Evolutionary conservation across 345 rosid species (phyloP), one percentile per base, ranked within the genome.

Genomic region (Theobroma cacao): DNA sequence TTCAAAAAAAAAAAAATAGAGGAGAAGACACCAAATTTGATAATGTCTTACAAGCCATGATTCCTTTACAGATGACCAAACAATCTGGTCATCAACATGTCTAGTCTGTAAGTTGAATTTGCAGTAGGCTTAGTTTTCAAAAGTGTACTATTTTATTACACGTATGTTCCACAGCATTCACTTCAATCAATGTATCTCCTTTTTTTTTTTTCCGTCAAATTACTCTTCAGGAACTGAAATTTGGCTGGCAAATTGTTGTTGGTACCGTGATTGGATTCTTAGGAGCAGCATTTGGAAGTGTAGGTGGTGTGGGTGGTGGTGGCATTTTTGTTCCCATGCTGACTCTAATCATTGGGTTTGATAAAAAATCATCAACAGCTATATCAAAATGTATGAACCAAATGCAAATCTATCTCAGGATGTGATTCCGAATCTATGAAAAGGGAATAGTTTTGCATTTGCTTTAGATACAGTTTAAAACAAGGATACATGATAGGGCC

Each of bases 251-350:
- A 76, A 86, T 86, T n/a, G 52, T 88, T 3, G 45, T 86, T 69
- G 91, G 87, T 31, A 67, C 82, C 1, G 77, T 86, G 12, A 58
- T 86, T 76, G 91, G 88, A 24, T 86, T 88, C 85, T 75, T 78
- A 5, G 89, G 91, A 61, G 91, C 89, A 26, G 85, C 89, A 3
- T 86, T 83, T 66, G 91, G 91, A 61, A 88, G 89, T 58, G 89
- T 86, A 0, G 89, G 87, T 11, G 91, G 91, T 1, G 89, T 88
- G 65, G 87, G 91, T 9, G 89, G 91, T 0, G 91, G 91, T 1
- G 87, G 91, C 60, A 82, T 88, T 80, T 88, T 88, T 30, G 90
- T 86, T 73, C 89, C 91, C 38, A 86, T 88, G 89, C 91, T 83
- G 45, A 81, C 79, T 71, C 70, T 86, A 10, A 82, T 88, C 70